Percentiles rank a stretch among this genome's conserved stretches.
Conservation (phyloP, 306 rosid species). For the Prunus fruticosa region DNA sequence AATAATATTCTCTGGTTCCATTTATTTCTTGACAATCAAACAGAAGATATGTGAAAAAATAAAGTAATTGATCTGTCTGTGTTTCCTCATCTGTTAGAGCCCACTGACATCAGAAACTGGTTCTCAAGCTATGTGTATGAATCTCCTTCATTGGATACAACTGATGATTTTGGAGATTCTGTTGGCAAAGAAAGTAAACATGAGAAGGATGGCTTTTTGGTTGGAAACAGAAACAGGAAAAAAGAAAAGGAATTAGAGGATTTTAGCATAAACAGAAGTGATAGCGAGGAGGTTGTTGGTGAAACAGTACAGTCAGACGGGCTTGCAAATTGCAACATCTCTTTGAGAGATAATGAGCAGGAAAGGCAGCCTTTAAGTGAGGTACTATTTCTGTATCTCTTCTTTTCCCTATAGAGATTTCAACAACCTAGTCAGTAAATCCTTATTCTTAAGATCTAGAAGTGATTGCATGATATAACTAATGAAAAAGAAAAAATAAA, state of each 20-base stretch:
- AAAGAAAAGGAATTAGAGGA: neutral
- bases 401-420: neutral
- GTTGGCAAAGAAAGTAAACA: conserved; percentile 24
- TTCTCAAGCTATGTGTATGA: conserved; percentile 68
- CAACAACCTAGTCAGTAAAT: neutral
- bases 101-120: conserved; percentile 72
- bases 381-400: conserved; percentile 30
- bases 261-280: neutral
- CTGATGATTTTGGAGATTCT: conserved; percentile 27
- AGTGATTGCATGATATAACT: neutral
- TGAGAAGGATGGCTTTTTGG: conserved; percentile 21
- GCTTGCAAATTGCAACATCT: conserved; percentile 18
- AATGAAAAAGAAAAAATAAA: too few relatives aligned
- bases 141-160: conserved; percentile 40
- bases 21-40: neutral
- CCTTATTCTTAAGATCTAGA: too few relatives aligned
- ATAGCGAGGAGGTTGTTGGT: conserved; percentile 18
- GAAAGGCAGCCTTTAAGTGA: conserved; percentile 27
- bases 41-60: neutral
- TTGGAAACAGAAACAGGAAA: conserved; percentile 13
- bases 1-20: neutral
- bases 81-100: conserved; percentile 43
- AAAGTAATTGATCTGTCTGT: neutral
- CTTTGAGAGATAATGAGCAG: conserved; percentile 19
- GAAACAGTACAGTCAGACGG: conserved; percentile 4